A percentile compares a stretch with the other conserved stretches of the same genome.
phyloP scores from a whole-genome alignment of 73 alveolate genomes.

The Paramecium octaurelia region DNA sequence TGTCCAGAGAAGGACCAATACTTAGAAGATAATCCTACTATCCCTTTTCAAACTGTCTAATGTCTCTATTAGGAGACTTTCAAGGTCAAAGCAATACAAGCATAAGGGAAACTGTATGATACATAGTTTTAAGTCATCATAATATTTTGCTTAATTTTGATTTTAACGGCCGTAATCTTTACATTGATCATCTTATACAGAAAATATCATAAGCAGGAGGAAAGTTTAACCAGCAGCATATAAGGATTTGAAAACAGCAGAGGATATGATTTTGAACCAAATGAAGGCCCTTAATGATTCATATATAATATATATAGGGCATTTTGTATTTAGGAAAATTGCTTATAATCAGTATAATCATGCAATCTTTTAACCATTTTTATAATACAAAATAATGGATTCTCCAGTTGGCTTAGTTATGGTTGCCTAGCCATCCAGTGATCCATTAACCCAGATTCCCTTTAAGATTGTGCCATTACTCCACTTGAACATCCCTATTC shows the following conservation, averaged over 20 bases:
- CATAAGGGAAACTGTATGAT: background rate
- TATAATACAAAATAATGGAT: background rate
- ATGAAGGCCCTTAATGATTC: background rate
- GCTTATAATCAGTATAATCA: background rate
- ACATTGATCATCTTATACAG: background rate
- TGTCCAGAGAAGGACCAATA: background rate
- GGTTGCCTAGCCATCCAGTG: conserved; percentile 60
- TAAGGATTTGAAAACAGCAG: background rate
- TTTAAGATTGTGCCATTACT: conserved; percentile 59
- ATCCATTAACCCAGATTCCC: conserved; percentile 61
- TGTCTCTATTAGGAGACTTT: background rate
- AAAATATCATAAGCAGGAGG: background rate
- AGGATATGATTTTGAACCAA: background rate
- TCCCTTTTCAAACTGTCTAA: background rate
- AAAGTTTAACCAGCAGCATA: background rate
- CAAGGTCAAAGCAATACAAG: background rate
- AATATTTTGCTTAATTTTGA: background rate
- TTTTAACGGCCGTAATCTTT: background rate
- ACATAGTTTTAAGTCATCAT: background rate
- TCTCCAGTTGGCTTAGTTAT: conserved; percentile 16
- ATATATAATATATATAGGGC: background rate
- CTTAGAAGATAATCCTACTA: background rate
- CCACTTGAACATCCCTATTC: conserved; percentile 70
- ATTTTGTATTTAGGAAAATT: background rate
- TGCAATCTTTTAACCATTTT: background rate